These are phyloP conservation scores for Geotrichum reessii DNA, from an alignment of 1,139 yeast species.

Conservation along the genomic window DNA sequence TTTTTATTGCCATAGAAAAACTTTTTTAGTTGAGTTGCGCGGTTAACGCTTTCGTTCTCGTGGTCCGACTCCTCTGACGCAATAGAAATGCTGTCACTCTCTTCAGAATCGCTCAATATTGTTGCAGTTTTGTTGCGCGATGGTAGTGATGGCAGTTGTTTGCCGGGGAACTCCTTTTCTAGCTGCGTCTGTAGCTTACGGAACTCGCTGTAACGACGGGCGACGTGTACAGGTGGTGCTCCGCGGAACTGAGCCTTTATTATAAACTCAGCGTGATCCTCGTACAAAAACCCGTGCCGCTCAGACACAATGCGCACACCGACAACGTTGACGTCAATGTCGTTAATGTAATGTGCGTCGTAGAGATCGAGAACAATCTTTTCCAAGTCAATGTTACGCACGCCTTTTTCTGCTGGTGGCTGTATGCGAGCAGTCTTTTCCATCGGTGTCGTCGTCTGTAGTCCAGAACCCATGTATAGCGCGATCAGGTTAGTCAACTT, in stretches of 20 bases:
- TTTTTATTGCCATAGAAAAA: neutral
- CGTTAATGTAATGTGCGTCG: slow-evolving; percentile 49
- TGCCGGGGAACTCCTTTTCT: slow-evolving; percentile 60
- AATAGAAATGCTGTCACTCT: slow-evolving; percentile 22
- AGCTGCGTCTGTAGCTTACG: slow-evolving; percentile 48
- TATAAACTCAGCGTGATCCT: slow-evolving; percentile 31
- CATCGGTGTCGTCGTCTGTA: slow-evolving; percentile 56
- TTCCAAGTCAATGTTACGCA: slow-evolving; percentile 44
- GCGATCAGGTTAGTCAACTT: slow-evolving; percentile 58
- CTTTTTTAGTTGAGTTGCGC: neutral
- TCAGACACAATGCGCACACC: slow-evolving; percentile 45
- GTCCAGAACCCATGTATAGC: slow-evolving; percentile 67
- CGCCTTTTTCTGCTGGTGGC: slow-evolving; percentile 50
- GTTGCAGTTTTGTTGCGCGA: slow-evolving; percentile 43
- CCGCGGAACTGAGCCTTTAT: slow-evolving; percentile 32
- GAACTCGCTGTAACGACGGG: slow-evolving; percentile 64
- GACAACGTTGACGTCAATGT: slow-evolving; percentile 55
- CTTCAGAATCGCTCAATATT: slow-evolving; percentile 14
- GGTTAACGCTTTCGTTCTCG: slow-evolving; percentile 5
- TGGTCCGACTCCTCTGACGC: slow-evolving; percentile 14
- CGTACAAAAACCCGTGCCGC: slow-evolving; percentile 34
- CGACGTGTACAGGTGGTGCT: slow-evolving; percentile 45
- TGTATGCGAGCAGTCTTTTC: slow-evolving; percentile 44
- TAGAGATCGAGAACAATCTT: slow-evolving; percentile 37
- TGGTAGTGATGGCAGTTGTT: slow-evolving; percentile 61